Evolutionary conservation across 1,284 basidiomycete genomes (phyloP), one percentile per base, ranked within the genome.

Genomic region (Melanopsichium pennsylvanicum): DNA sequence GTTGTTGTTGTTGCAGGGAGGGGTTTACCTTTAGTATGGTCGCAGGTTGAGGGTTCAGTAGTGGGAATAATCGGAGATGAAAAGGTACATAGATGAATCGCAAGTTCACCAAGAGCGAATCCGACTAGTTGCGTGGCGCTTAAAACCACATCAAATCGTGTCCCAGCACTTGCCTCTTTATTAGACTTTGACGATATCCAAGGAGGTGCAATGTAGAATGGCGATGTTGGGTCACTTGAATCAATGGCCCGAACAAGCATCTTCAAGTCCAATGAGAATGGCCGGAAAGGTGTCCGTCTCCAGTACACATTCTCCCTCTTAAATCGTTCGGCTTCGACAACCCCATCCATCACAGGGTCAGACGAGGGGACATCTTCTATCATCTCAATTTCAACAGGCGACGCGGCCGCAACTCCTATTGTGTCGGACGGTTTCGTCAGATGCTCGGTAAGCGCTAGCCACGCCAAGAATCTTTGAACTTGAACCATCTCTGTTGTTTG

Each of bases 371-470:
- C n/a, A n/a, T n/a, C n/a, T n/a, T n/a, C n/a, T n/a, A n/a, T n/a
- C n/a, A n/a, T n/a, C n/a, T n/a, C n/a, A 13, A 13, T 29, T 29
- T 7, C 27, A 19, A 47, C 52, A 16, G 52, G 48, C 5, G 52
- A 56, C 3, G 45, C 38, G 10, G 48, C 35, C 4, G 22, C 33
- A 9, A 42, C 50, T 2, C 11, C 13, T 22, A 7, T 22, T 11
- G n/a, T 16, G 9, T 26, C 9, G 23, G 4, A 22, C 43, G 16
- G 27, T 19, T 9, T 12, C 13, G 9, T 38, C 19, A n/a, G 18
- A 36, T 63, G 52, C 39, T 63, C 43, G 13, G 60, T 63, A 19
- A 68, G 18, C 8, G 40, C 49, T 2, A 40, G 22, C 58, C 58
- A 68, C 7, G 54, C 54, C 15, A 68, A 19, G 54, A 58, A 68